These are phyloP conservation scores for Fusarium liriodendri DNA, from an alignment of 2,329 filamentous ascomycete genomes.

Conservation along the genomic window DNA sequence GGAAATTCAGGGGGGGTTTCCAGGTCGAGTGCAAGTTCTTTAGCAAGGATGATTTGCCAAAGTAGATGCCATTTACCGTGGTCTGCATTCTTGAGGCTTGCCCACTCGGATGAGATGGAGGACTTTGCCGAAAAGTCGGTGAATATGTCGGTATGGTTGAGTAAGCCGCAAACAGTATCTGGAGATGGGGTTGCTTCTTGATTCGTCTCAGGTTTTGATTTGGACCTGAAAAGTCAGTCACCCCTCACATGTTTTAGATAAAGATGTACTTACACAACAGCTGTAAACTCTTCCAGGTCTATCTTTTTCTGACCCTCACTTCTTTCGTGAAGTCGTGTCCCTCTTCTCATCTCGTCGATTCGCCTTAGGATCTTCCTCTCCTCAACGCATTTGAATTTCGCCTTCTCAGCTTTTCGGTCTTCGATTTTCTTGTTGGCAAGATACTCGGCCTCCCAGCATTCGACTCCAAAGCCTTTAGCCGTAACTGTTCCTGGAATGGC, in stretches of 20 bases:
- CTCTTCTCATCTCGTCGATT: slow-evolving; percentile 1
- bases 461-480: neutral
- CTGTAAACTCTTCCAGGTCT: slow-evolving; percentile 3
- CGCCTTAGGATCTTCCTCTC: neutral
- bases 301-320: neutral
- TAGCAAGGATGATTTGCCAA: slow-evolving; percentile 8
- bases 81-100: neutral
- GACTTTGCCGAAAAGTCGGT: slow-evolving; percentile 1
- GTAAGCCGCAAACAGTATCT: neutral
- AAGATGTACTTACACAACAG: neutral
- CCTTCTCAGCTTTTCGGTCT: neutral
- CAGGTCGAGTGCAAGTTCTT: neutral
- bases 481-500: neutral
- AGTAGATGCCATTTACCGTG: slow-evolving; percentile 4
- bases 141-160: neutral
- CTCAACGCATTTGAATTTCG: neutral
- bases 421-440: neutral
- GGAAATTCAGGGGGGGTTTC: neutral
- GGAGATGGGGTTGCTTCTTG: neutral
- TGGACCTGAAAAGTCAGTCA: neutral
- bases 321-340: neutral
- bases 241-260: neutral
- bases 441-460: neutral
- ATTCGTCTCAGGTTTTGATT: neutral
- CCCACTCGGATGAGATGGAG: slow-evolving; percentile 2